Base-by-base conservation (phyloP, 2,329 filamentous ascomycete species). In the Tolypocladium endophyticum region DNA sequence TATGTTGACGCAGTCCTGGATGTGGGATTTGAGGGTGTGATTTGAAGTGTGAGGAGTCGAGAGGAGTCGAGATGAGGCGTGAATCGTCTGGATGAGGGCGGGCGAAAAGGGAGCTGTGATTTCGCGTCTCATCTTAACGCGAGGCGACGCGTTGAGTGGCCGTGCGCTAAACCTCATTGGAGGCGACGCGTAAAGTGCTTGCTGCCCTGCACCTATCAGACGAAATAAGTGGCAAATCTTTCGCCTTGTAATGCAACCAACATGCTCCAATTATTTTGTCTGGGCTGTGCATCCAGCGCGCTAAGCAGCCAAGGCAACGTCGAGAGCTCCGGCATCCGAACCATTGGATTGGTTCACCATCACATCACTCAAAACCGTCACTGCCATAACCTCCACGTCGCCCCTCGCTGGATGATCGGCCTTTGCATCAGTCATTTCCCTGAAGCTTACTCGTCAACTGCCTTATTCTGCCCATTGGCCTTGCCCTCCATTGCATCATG, bases 91-190 rank as follows among this genome's bases (percentile, higher is more conserved):
- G 61, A 63, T 65, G 64, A 65, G 61, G 59, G 63, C 57, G 57
- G 53, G 55, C 45, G 33, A 56, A 23, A 58, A 61, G 60, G 60
- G 57, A 63, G 63, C 59, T 61, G 59, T 59, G 66, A 66, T 66
- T 65, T 71, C 65, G 66, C 63, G 69, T 64, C 20, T 58, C 33
- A n/a, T 28, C 41, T 39, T 20, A 33, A 55, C 47, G 64, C 70
- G 71, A 68, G 69, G 54, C 55, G 60, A 70, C 78, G 77, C 76
- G 77, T 80, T 73, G 77, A 80, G 73, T 77, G 73, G 66, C 11
- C 8, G 41, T 8, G 50, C 65, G 64, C 72, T 74, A 73, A 61
- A n/a, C 72, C 66, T 11, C 0, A 68, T 61, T n/a, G 61, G 67
- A 14, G 1, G 5, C 12, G 33, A 64, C 74, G 72, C 68, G 72